Evolutionary conservation across 1,284 basidiomycete genomes (phyloP), one percentile per base, ranked within the genome.

Genomic region (Volvariella surrecta): DNA sequence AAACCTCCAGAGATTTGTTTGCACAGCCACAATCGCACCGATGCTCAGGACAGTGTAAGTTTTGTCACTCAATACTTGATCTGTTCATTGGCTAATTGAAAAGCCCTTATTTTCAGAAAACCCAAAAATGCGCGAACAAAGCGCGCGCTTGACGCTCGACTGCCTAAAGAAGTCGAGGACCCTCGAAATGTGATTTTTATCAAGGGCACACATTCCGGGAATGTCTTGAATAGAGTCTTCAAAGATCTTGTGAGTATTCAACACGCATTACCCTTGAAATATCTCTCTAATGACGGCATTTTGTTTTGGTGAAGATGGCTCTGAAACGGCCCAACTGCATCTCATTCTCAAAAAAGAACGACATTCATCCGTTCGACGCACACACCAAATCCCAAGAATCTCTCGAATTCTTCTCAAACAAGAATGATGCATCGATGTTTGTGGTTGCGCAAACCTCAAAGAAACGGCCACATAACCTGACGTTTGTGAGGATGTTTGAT

Each of bases 91-190:
- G n/a, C 24, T 11, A 28, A 6, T 28, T 28, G n/a, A n/a, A n/a
- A 28, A 28, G 24, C 24, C 11, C 24, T 6, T 28, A 28, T 28
- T 11, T 28, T 28, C 24, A 28, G 91, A 63, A 97, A 97, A 73
- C 92, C 95, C 22, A 92, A 89, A 70, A 98, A 96, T 74, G 95
- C 96, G 1, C 82, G 95, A 32, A 89, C 90, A n/a, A 99, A 99
- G 67, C 78, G 96, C 50, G 95, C 81, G 0, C 59, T 96, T 53
- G 89, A 91, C 39, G 87, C 87, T 39, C 76, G 93, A 22, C 87
- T 89, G 58, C 79, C 95, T 1, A 92, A 94, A 58, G 79, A 92
- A 54, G 74, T 95, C 46, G 95, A 99, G 70, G 88, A 89, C 55
- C 75, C 81, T 20, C 71, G 82, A 21, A 82, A 83, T 19, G 85